Percentiles rank a stretch among this genome's conserved stretches.
Evolutionary conservation across 306 rosid genomes (phyloP).

Genomic region (Quercus variabilis): DNA sequence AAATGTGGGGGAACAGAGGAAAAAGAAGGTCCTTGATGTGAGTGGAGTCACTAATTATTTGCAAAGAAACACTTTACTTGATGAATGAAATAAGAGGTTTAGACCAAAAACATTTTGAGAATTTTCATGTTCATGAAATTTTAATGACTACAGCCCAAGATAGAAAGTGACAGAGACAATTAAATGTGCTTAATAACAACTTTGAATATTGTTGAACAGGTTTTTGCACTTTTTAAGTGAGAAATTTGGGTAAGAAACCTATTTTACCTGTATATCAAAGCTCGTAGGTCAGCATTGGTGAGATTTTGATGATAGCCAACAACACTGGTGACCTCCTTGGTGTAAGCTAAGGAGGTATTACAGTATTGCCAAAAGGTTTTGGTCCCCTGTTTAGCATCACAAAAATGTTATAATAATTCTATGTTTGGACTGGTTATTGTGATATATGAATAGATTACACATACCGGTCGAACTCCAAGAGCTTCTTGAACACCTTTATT

Average conservation of each 20-base stretch:
- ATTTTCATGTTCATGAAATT: too few relatives aligned
- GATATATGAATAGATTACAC: not conserved
- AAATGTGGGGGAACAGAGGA: too few relatives aligned
- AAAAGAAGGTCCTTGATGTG: too few relatives aligned
- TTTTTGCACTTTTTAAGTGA: not conserved
- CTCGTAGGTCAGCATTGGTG: constrained; percentile 18
- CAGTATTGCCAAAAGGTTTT: constrained; percentile 18
- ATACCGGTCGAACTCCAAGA: constrained; percentile 25
- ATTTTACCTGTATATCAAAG: constrained; percentile 10
- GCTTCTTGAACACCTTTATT: constrained; percentile 21
- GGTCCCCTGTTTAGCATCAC: constrained; percentile 14
- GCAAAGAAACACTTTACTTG: too few relatives aligned
- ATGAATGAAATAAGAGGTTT: too few relatives aligned
- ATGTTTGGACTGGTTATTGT: not conserved
- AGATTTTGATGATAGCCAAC: constrained; percentile 11
- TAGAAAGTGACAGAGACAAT: not conserved
- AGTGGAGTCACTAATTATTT: too few relatives aligned
- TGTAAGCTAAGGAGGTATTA: constrained; percentile 13
- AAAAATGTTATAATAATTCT: not conserved
- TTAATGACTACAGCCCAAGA: too few relatives aligned
- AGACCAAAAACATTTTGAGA: too few relatives aligned
- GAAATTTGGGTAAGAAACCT: not conserved
- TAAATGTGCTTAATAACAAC: not conserved
- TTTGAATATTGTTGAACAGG: not conserved
- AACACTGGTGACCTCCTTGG: not conserved